Evolutionary conservation across 2,329 filamentous ascomycete species (phyloP).

Genomic region (Phyllosticta paracitricarpa): DNA sequence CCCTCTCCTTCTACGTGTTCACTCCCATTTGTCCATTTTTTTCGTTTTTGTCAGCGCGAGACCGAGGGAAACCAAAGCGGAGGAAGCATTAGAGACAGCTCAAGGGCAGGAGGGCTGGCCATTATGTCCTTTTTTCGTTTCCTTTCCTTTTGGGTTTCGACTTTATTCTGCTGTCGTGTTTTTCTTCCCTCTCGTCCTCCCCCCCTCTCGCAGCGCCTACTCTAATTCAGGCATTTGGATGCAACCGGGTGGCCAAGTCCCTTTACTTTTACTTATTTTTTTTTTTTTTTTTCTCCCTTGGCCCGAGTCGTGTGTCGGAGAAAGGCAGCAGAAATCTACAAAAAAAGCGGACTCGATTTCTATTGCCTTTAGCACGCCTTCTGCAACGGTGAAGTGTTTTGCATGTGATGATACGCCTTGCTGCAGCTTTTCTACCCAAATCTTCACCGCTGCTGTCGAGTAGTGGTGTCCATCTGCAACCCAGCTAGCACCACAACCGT

Average conservation of each 20-base stretch:
- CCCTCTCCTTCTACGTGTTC: not conserved
- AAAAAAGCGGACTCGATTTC: not conserved
- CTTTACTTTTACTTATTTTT: not conserved
- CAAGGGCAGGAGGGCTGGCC: conserved; percentile 8
- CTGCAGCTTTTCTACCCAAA: too few species aligned
- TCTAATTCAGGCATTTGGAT: conserved; percentile 10
- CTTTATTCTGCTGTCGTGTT: conserved; percentile 2
- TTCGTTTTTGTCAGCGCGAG: conserved; percentile 1
- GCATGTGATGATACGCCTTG: too few species aligned
- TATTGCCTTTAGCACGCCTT: not conserved
- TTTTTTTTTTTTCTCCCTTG: not conserved
- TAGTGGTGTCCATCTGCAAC: too few species aligned
- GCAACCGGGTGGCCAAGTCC: not conserved
- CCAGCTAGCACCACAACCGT: too few species aligned
- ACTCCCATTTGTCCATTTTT: not conserved
- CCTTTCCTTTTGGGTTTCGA: not conserved
- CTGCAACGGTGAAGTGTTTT: too few species aligned
- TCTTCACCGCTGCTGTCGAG: too few species aligned
- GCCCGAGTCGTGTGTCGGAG: not conserved
- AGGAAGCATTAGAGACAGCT: conserved; percentile 6
- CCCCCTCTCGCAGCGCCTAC: not conserved
- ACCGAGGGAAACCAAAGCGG: not conserved
- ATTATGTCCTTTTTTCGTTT: conserved; percentile 7
- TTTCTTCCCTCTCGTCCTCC: not conserved
- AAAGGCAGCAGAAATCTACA: not conserved